Percentiles rank a stretch among this genome's conserved stretches.
Conservation (phyloP, 2,329 filamentous ascomycete genomes). For the Aspergillus brasiliensis region DNA sequence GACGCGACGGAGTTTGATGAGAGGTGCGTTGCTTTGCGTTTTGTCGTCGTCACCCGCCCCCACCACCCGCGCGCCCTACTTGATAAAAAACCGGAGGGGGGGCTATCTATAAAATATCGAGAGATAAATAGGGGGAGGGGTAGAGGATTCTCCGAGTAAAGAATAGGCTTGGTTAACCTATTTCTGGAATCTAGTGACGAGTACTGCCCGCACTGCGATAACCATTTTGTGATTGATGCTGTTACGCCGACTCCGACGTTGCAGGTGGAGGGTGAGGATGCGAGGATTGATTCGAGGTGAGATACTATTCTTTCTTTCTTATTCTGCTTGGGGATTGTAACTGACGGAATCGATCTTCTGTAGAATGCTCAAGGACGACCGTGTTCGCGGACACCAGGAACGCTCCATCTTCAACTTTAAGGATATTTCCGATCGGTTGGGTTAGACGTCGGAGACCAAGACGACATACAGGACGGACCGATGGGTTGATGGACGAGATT, state of each 20-base stretch:
- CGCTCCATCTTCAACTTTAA: slow-evolving; percentile 76
- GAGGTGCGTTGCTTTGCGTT: slow-evolving; percentile 55
- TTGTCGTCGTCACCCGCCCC: background rate
- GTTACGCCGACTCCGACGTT: slow-evolving; percentile 78
- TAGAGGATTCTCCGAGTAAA: background rate
- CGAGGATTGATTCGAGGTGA: slow-evolving; percentile 73
- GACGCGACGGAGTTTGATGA: slow-evolving; percentile 91
- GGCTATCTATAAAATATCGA: background rate
- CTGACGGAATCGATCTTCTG: background rate
- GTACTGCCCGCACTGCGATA: slow-evolving; percentile 98
- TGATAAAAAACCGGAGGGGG: background rate
- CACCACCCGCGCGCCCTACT: background rate
- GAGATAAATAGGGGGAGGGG: background rate
- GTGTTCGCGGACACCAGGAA: slow-evolving; percentile 62
- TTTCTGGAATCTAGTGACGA: slow-evolving; percentile 67
- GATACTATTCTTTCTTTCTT: slow-evolving; percentile 10
- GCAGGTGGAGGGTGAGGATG: slow-evolving; percentile 88
- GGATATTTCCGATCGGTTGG: slow-evolving; percentile 72
- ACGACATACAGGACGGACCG: background rate
- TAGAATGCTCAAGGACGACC: slow-evolving; percentile 88
- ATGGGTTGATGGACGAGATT: slow-evolving; percentile 30
- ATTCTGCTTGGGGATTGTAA: background rate
- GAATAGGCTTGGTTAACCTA: background rate
- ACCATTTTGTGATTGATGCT: slow-evolving; percentile 94
- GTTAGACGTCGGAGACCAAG: slow-evolving; percentile 50